phyloP scores from a whole-genome alignment of 192 early-diverging fungal genomes.

The Rhizoclosmatium globosum region DNA sequence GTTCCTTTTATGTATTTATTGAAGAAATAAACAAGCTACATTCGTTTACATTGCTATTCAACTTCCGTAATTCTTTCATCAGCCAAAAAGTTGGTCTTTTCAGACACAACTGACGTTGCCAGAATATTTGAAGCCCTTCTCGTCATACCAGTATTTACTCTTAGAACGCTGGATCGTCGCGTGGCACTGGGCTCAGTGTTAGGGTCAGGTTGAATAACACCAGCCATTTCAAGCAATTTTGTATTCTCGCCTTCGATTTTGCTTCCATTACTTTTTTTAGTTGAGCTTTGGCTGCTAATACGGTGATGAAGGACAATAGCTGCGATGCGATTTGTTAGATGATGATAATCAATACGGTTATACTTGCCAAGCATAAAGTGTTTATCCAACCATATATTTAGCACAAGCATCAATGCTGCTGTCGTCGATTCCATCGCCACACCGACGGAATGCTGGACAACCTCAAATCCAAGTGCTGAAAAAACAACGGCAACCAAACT shows the following conservation, averaged over 20 bases:
- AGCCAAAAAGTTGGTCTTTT: too few species aligned
- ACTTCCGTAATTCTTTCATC: too few species aligned
- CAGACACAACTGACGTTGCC: too few species aligned
- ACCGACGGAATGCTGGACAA: neutral
- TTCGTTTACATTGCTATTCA: too few species aligned
- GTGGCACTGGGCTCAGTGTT: too few species aligned
- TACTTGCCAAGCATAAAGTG: conserved; percentile 1
- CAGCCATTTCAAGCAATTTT: neutral
- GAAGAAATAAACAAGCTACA: too few species aligned
- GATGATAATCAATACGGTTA: neutral
- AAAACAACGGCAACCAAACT: neutral
- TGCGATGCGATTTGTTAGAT: neutral
- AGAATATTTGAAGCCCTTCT: too few species aligned
- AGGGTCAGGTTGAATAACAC: too few species aligned
- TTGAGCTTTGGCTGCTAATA: neutral
- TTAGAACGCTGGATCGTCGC: too few species aligned
- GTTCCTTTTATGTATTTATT: too few species aligned
- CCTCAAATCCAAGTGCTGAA: neutral
- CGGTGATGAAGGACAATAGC: neutral
- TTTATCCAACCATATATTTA: conserved; percentile 17
- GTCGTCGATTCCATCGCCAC: conserved; percentile 5
- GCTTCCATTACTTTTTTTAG: neutral
- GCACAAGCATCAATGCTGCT: neutral
- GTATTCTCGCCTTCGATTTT: neutral
- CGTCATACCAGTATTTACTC: too few species aligned